Evolutionary conservation across 441 rosid species (phyloP), one percentile per base, ranked within the genome.

Genomic region (Populus hybrid): DNA sequence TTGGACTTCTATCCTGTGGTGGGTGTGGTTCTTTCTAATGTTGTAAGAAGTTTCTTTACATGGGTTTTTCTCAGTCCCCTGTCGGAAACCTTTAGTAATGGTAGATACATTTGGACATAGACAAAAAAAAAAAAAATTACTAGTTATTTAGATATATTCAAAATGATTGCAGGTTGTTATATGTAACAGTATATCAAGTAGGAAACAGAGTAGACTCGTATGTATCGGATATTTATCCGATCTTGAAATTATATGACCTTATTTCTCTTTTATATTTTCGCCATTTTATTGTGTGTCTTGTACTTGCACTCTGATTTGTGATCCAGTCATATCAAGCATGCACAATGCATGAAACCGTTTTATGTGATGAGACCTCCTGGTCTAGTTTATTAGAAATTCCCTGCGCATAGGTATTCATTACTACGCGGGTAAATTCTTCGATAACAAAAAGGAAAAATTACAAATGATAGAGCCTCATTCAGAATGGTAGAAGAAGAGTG

Each of bases 51-150:
- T 72, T 83, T 86, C 80, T 69, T 35, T 35, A 50, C 67, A 82
- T 74, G 88, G 84, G 82, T 77, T 87, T 82, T 76, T 83, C 76
- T 66, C 23, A 72, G 84, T 81, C 80, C 84, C 85, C 68, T 74
- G 77, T 64, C 87, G 73, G 83, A 79, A 82, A 82, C 84, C 32
- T 75, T 35, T 81, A 80, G 71, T 64, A 46, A 4, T 14, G 3
- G 28, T 34, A 10, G 16, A 40, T 40, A 40, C 14, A 40, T 40
- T 10, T 79, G 74, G 69, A 81, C 72, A 63, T 80, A 81, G 87
- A 78, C 24, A 67, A 74, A 72, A 69, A 79, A 34, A 72, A 68
- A 40, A 69, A 79, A 28, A 28, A 28, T 28, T 76, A 80, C 73
- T 3, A 85, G 83, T 61, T 61, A 57, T 73, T 78, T 82, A 80